phyloP scores from a whole-genome alignment of 495 filamentous ascomycete genomes.

The Lasiosphaeria hispida region DNA sequence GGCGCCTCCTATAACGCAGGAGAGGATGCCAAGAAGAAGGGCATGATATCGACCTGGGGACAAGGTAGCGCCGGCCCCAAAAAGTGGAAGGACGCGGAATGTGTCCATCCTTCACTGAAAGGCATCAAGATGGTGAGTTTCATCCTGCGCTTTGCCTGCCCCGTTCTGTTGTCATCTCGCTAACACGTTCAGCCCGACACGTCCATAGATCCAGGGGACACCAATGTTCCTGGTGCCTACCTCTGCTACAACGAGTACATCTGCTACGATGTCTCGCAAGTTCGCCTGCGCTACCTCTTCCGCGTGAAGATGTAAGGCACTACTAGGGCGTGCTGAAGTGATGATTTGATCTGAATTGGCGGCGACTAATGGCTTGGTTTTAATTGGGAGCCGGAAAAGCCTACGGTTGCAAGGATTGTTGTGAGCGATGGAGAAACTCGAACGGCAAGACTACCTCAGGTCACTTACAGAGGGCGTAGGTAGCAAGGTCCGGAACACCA shows the following conservation, averaged over 20 bases:
- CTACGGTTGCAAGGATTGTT: too few species aligned
- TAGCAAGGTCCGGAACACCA: too few species aligned
- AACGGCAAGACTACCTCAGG: too few species aligned
- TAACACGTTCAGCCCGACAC: slow-evolving; percentile 47
- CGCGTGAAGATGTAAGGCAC: slow-evolving; percentile 45
- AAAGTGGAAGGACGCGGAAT: slow-evolving; percentile 73
- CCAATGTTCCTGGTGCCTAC: slow-evolving; percentile 29
- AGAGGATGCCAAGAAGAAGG: slow-evolving; percentile 55
- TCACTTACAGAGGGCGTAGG: too few species aligned
- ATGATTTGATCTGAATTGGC: too few species aligned
- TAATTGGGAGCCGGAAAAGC: too few species aligned
- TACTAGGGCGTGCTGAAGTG: too few species aligned
- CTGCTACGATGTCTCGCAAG: slow-evolving; percentile 73
- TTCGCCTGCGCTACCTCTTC: slow-evolving; percentile 75
- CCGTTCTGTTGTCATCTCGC: neutral
- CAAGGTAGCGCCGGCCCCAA: slow-evolving; percentile 58
- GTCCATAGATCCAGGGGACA: slow-evolving; percentile 35
- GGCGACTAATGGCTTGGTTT: too few species aligned
- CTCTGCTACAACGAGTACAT: slow-evolving; percentile 73
- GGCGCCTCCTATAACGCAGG: slow-evolving; percentile 59
- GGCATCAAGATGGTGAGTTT: slow-evolving; percentile 62
- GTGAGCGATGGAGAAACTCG: too few species aligned
- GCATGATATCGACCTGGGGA: slow-evolving; percentile 65
- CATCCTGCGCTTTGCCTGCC: too few species aligned
- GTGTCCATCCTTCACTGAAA: slow-evolving; percentile 57